Conservation (phyloP, 2,329 filamentous ascomycete genomes). For the Penicillium sumatraense region DNA sequence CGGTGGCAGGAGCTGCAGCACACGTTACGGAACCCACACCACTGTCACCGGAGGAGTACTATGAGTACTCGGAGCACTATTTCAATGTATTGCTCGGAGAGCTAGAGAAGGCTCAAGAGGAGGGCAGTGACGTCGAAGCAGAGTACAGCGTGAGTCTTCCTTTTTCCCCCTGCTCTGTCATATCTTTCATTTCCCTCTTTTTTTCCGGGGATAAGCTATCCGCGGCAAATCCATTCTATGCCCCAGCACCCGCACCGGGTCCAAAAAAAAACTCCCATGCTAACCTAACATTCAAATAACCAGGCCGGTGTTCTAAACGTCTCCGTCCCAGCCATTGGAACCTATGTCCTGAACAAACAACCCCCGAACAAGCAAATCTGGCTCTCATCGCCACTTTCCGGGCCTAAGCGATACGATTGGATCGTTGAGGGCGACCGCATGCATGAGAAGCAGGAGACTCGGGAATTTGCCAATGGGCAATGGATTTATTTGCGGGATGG, state of each 20-base stretch:
- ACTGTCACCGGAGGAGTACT: slow-evolving; percentile 73
- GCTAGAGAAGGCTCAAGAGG: slow-evolving; percentile 77
- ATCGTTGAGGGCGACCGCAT: slow-evolving; percentile 72
- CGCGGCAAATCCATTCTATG: not conserved
- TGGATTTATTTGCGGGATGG: slow-evolving; percentile 92
- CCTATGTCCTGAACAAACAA: slow-evolving; percentile 97
- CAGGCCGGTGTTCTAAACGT: slow-evolving; percentile 87
- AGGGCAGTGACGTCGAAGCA: slow-evolving; percentile 75
- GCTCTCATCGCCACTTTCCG: slow-evolving; percentile 88
- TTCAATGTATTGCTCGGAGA: slow-evolving; percentile 63
- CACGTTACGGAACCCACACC: slow-evolving; percentile 62
- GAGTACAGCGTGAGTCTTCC: slow-evolving; percentile 76
- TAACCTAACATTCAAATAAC: not conserved
- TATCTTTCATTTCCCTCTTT: too few species aligned
- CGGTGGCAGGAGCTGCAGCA: slow-evolving; percentile 46
- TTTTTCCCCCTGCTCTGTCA: too few species aligned
- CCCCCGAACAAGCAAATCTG: slow-evolving; percentile 97
- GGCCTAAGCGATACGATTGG: slow-evolving; percentile 94
- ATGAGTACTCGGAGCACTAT: slow-evolving; percentile 76
- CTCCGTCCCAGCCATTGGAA: slow-evolving; percentile 70
- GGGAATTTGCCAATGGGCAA: slow-evolving; percentile 57
- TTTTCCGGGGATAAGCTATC: too few species aligned
- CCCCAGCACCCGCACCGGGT: too few species aligned
- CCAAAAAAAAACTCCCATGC: too few species aligned
- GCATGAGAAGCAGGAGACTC: slow-evolving; percentile 76